Evolutionary conservation across 2,329 filamentous ascomycete genomes (phyloP).

Genomic region (Phyllosticta citribraziliensis): DNA sequence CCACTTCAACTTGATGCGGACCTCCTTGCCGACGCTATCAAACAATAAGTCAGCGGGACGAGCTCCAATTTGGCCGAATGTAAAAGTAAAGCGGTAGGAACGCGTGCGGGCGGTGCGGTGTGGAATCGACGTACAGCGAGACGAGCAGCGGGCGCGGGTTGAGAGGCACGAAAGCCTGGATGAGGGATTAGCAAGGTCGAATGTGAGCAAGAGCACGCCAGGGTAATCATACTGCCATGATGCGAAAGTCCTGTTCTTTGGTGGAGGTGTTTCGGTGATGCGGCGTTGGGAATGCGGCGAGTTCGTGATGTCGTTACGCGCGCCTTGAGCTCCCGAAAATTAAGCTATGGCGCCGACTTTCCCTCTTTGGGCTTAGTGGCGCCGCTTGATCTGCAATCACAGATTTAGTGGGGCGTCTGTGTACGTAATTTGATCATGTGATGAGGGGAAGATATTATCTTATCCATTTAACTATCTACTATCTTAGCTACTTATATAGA

Average conservation of each 20-base stretch:
- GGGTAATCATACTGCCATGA: conserved; percentile 2
- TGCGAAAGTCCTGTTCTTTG: background rate
- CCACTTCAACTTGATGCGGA: conserved; percentile 94
- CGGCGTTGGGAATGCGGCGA: background rate
- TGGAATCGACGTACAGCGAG: conserved; percentile 56
- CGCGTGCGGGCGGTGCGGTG: background rate
- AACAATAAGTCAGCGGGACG: background rate
- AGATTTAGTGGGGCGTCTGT: no score
- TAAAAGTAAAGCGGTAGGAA: background rate
- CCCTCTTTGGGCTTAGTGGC: background rate
- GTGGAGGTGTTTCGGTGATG: background rate
- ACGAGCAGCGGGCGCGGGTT: conserved; percentile 97
- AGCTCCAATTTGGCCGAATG: background rate
- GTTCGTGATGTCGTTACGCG: background rate
- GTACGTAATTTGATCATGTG: no score
- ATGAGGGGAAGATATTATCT: no score
- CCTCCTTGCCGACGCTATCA: conserved; percentile 69
- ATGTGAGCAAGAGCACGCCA: background rate
- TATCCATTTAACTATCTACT: no score
- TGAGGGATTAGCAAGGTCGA: background rate
- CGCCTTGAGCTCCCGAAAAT: conserved; percentile 8
- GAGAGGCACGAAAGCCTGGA: conserved; percentile 62
- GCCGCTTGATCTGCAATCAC: background rate
- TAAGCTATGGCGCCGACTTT: conserved; percentile 3
- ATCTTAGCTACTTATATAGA: no score